A percentile compares a stretch with the other conserved stretches of the same genome.
Conservation (phyloP, 2,329 filamentous ascomycete species). For the Raffaelea albimanens region DNA sequence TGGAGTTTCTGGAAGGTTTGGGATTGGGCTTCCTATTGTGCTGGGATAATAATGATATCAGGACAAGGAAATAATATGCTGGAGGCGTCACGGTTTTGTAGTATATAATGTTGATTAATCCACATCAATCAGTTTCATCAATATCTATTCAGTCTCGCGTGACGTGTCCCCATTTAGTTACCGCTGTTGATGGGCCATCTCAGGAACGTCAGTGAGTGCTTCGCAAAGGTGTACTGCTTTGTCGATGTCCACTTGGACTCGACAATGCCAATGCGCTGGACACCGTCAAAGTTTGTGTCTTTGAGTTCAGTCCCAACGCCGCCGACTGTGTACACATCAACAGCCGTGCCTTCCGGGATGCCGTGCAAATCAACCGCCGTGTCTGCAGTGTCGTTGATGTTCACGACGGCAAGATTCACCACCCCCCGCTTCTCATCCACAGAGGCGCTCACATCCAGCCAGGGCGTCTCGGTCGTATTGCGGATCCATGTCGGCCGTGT, state of each 20-base stretch:
- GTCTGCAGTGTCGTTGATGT: conserved; percentile 52
- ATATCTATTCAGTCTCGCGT: too few species aligned
- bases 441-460: conserved; percentile 57
- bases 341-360: conserved; percentile 28
- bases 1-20: too few species aligned
- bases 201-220: conserved; percentile 61
- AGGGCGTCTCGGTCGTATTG: conserved; percentile 51
- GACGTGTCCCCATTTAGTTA: too few species aligned
- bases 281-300: conserved; percentile 40
- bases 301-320: too few species aligned
- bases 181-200: too few species aligned
- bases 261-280: conserved; percentile 16
- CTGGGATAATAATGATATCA: too few species aligned
- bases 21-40: too few species aligned
- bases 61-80: too few species aligned
- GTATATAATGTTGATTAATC: too few species aligned
- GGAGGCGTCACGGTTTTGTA: too few species aligned
- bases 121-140: too few species aligned
- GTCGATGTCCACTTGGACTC: conserved; percentile 41
- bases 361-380: conserved; percentile 54
- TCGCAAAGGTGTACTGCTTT: conserved; percentile 52
- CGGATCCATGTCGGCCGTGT: conserved; percentile 56
- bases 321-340: conserved; percentile 54
- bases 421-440: conserved; percentile 47
- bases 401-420: conserved; percentile 62